Evolutionary conservation across 164 flowering plant species (phyloP), one percentile per base, ranked within the genome.

Genomic region (Aristolochia californica): DNA sequence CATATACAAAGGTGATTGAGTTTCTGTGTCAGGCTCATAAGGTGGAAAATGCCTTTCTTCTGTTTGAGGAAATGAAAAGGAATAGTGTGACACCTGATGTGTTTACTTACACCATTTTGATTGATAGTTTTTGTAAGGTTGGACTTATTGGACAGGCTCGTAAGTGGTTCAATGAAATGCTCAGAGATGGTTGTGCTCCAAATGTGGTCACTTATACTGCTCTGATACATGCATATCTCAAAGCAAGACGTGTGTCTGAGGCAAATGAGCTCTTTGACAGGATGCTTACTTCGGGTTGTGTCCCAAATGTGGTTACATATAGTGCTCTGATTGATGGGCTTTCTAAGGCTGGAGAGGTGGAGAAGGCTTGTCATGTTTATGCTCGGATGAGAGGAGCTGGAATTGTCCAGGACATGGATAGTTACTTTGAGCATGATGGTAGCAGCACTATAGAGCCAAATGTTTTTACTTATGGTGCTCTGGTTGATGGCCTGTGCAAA

Each of bases 401-500:
- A 20, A 66, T 65, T 57, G 54, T 57, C 22, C 63, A 77, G 5
- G 78, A 78, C 72, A 70, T 83, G n/a, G 82, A 84, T 57, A 70
- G 69, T 65, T 85, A 84, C 65, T 91, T 91, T 48, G 68, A 43
- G 55, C 49, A 62, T 61, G 64, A 60, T 48, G 74, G 60, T 44
- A 48, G 65, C 43, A 66, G 60, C 18, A 44, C 47, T 8, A 70
- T 59, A 47, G 81, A 76, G 61, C 96, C 94, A 47, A 86, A 88
- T 70, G 83, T 86, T 67, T 70, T 74, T 58, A 91, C 98, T 4
- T 84, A 84, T 75, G 98, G 98, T 53, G 98, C 96, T 59, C 68
- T 91, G 64, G 75, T 88, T 51, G 91, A 88, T 80, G 98, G 98
- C 61, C 72, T 91, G 62, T 91, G 96, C 79, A 88, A 88, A 77